A percentile compares a stretch with the other conserved stretches of the same genome.
These are phyloP conservation scores for Globisporangium emineosum DNA, from an alignment of 352 stramenopile species.

Conservation along the genomic window DNA sequence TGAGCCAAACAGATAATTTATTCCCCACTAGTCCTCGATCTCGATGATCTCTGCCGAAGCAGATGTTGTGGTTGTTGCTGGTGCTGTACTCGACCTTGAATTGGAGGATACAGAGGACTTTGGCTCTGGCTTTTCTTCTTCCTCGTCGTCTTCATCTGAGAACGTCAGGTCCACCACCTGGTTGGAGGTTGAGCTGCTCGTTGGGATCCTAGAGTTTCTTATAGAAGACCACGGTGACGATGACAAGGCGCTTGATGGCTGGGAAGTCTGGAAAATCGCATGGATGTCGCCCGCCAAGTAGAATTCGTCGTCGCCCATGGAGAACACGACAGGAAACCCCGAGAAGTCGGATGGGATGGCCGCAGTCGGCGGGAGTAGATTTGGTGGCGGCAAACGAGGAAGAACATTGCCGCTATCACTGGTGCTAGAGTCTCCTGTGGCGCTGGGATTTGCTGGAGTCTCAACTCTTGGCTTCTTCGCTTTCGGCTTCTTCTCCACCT, in stretches of 20 bases:
- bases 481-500: slow-evolving; percentile 1
- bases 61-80: neutral
- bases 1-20: neutral
- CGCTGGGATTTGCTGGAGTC: neutral
- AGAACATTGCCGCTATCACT: neutral
- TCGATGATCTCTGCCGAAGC: slow-evolving; percentile 12
- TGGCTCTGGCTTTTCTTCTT: neutral
- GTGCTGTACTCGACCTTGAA: neutral
- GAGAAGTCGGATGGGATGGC: slow-evolving; percentile 6
- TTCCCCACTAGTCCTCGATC: slow-evolving; percentile 4
- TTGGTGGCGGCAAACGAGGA: neutral
- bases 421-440: slow-evolving; percentile 13
- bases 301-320: slow-evolving; percentile 31
- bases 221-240: neutral
- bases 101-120: neutral
- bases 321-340: slow-evolving; percentile 26
- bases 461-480: slow-evolving; percentile 24
- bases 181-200: neutral
- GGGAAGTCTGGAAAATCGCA: slow-evolving; percentile 29
- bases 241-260: neutral
- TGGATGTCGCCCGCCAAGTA: slow-evolving; percentile 48
- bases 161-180: slow-evolving; percentile 26
- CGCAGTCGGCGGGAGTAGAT: neutral
- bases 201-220: neutral
- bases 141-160: slow-evolving; percentile 22